Percentiles rank a stretch among this genome's conserved stretches.
Evolutionary conservation across 805 yeast species (phyloP).

Genomic region (Candida oleophila): DNA sequence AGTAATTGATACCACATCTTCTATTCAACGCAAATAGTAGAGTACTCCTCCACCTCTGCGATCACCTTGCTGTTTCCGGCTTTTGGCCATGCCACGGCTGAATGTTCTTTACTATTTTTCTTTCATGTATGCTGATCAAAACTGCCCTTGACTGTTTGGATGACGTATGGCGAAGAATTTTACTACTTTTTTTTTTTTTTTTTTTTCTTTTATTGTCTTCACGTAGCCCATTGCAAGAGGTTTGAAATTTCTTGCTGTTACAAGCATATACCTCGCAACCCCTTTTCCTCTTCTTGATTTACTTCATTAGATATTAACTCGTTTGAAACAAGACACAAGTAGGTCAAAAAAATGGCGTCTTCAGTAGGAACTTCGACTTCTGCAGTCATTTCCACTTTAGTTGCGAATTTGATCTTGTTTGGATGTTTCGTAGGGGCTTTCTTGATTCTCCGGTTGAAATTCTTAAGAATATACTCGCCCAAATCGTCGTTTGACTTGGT

Average conservation of each 20-base stretch:
- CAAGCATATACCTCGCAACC: neutral
- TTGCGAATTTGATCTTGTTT: slow-evolving; percentile 66
- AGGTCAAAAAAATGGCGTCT: slow-evolving; percentile 17
- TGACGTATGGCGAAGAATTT: neutral
- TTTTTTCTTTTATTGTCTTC: too few relatives aligned
- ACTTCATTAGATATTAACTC: neutral
- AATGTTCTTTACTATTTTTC: neutral
- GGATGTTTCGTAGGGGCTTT: slow-evolving; percentile 61
- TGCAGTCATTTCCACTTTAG: slow-evolving; percentile 70
- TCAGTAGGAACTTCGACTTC: slow-evolving; percentile 58
- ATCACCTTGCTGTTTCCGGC: neutral
- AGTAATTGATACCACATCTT: too few relatives aligned
- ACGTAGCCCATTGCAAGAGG: too few relatives aligned
- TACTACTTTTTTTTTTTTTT: too few relatives aligned
- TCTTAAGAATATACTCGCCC: slow-evolving; percentile 80
- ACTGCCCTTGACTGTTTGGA: neutral
- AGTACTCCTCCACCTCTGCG: too few relatives aligned
- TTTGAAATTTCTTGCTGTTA: too few relatives aligned
- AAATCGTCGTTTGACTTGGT: slow-evolving; percentile 64
- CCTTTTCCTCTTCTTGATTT: neutral
- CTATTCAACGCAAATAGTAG: too few relatives aligned
- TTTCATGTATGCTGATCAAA: neutral
- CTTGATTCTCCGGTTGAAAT: slow-evolving; percentile 60
- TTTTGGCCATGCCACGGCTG: neutral
- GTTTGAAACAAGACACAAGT: neutral